A percentile compares a stretch with the other conserved stretches of the same genome.
phyloP scores from a whole-genome alignment of 2,329 filamentous ascomycete genomes.

The Colletotrichum spaethianum region DNA sequence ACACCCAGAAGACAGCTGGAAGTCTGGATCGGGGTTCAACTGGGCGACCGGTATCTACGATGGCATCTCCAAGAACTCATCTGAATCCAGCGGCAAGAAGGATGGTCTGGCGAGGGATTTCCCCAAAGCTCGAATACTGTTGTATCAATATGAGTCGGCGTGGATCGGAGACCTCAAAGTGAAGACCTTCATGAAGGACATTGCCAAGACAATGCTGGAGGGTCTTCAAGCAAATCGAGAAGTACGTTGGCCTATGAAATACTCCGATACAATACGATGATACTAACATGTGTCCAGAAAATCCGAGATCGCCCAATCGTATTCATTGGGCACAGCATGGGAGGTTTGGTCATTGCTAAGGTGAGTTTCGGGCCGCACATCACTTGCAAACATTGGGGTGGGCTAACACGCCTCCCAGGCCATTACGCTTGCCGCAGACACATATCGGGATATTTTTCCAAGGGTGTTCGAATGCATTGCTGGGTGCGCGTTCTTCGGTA shows the following conservation, averaged over 20 bases:
- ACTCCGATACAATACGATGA: accelerated
- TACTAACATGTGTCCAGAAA: slow-evolving; percentile 5
- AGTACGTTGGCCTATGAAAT: slow-evolving; percentile 42
- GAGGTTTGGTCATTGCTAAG: slow-evolving; percentile 60
- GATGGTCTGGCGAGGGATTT: slow-evolving; percentile 57
- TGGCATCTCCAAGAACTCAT: slow-evolving; percentile 55
- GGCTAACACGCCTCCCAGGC: slow-evolving; percentile 16
- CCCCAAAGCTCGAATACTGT: slow-evolving; percentile 55
- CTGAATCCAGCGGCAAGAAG: slow-evolving; percentile 47
- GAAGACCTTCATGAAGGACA: slow-evolving; percentile 57
- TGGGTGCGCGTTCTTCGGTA: slow-evolving; percentile 57
- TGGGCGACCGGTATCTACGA: slow-evolving; percentile 54
- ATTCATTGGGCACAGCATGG: slow-evolving; percentile 61
- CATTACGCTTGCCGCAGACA: slow-evolving; percentile 49
- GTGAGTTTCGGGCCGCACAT: slow-evolving; percentile 45
- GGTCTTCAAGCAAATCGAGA: slow-evolving; percentile 53
- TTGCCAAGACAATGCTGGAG: slow-evolving; percentile 54
- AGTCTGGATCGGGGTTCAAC: slow-evolving; percentile 56
- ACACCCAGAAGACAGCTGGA: slow-evolving; percentile 57
- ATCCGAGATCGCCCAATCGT: slow-evolving; percentile 53
- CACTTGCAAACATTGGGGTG: background rate
- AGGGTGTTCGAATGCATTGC: slow-evolving; percentile 58
- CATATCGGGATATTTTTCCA: slow-evolving; percentile 52
- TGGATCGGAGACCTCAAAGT: slow-evolving; percentile 58
- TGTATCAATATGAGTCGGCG: slow-evolving; percentile 59